Percentiles rank a stretch among this genome's conserved stretches.
Evolutionary conservation across 805 yeast species (phyloP).

Genomic region (Helenozyma baotianmanensis): DNA sequence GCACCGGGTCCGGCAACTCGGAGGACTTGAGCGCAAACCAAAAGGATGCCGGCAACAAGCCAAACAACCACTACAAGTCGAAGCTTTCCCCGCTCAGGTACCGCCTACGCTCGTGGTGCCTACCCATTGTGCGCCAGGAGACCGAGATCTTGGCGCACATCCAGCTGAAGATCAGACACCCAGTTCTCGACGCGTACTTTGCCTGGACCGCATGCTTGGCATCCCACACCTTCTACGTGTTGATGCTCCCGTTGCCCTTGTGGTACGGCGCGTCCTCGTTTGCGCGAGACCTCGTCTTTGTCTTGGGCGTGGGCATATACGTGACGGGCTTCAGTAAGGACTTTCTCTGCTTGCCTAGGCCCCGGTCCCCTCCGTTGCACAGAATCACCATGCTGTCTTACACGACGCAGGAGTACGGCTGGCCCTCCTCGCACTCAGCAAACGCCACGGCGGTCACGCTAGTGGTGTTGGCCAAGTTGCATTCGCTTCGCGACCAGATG

Average conservation of each 20-base stretch:
- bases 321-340: constrained; percentile 77
- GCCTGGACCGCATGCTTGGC: constrained; percentile 88
- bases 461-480: constrained; percentile 24
- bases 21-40: not conserved
- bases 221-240: constrained; percentile 87
- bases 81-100: constrained; percentile 55
- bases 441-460: constrained; percentile 83
- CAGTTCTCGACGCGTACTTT: constrained; percentile 65
- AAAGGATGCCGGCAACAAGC: constrained; percentile 71
- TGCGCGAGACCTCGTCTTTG: constrained; percentile 56
- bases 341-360: constrained; percentile 85
- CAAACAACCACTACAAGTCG: constrained; percentile 57
- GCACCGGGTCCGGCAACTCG: no score
- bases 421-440: constrained; percentile 92
- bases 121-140: constrained; percentile 61
- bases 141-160: constrained; percentile 52
- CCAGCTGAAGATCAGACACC: constrained; percentile 49
- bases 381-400: constrained; percentile 88
- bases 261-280: constrained; percentile 68
- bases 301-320: constrained; percentile 68
- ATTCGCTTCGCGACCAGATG: constrained; percentile 9
- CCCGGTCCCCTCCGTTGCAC: constrained; percentile 85
- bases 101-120: constrained; percentile 46
- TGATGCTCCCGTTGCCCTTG: constrained; percentile 77
- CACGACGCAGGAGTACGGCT: constrained; percentile 90